Evolutionary conservation across 2,329 filamentous ascomycete genomes (phyloP), one percentile per base, ranked within the genome.

Genomic region (Macrophomina tecta): DNA sequence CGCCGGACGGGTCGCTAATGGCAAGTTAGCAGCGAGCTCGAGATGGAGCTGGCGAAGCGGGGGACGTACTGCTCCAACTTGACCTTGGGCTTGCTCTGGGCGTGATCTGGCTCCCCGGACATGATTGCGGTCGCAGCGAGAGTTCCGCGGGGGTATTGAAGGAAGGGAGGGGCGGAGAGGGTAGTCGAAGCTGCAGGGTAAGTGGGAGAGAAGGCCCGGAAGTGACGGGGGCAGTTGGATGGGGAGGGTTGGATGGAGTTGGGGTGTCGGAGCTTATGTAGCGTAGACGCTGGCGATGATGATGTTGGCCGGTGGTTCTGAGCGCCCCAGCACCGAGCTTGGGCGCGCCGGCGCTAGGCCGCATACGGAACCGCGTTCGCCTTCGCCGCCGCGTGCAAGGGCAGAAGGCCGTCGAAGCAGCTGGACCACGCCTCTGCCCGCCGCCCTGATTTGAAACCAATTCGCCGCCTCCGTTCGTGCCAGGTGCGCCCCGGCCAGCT

Each of bases 1-100:
- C 90, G 79, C 94, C 94, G 69, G 94, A 97, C 78, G 91, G 85
- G 82, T 97, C 93, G 83, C 93, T 97, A 73, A 65, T 73, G 42
- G 55, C 60, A 58, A 65, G 77, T 88, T 78, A 87, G 81, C 72
- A 73, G 66, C 68, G 67, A 49, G 51, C 18, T 67, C 28, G 56
- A 36, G 32, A 11, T 65, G 45, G 64, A 65, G 66, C 68, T 68
- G 68, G 69, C 68, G 52, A 53, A 36, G 66, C 63, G 36, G n/a
- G 65, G 34, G 14, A 77, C 80, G 69, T 73, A 82, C 80, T 81
- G 78, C 72, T 77, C 76, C 58, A 84, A 77, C 73, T 84, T 83
- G 76, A 80, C 77, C 80, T 84, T 84, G 72, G 74, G 74, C 77
- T 82, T 81, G 69, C 67, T 68, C 67, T 72, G 67, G 65, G 76